These are phyloP conservation scores for Chrysanthemum makinoi DNA, from an alignment of 129 eudicot genomes.

Conservation along the genomic window DNA sequence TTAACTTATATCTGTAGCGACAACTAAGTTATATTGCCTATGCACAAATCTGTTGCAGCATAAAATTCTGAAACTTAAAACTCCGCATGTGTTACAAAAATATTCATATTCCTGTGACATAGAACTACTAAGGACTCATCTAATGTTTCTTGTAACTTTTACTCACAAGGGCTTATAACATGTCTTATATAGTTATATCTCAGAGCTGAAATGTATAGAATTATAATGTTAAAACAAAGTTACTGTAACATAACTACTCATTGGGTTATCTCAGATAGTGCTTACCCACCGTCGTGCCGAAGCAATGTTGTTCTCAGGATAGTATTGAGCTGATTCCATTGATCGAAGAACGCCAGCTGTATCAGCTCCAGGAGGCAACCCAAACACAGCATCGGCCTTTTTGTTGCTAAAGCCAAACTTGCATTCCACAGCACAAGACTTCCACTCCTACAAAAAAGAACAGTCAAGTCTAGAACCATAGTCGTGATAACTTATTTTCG, in stretches of 20 bases:
- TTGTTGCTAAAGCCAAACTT: conserved; percentile 43
- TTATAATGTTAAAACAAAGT: background rate
- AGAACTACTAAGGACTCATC: conserved; percentile 1
- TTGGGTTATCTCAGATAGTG: conserved; percentile 36
- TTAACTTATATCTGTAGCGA: no score
- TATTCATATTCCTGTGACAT: background rate
- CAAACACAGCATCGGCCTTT: conserved; percentile 75
- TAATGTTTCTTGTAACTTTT: conserved; percentile 1
- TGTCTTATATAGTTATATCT: background rate
- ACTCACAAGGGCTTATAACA: background rate
- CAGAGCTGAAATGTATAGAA: background rate
- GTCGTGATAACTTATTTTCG: background rate
- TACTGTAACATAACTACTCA: background rate
- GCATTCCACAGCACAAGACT: conserved; percentile 74
- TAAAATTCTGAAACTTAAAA: no score
- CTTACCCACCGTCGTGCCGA: conserved; percentile 83
- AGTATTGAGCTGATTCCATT: conserved; percentile 67
- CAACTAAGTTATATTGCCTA: no score
- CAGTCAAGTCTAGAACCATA: no score
- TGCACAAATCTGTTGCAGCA: no score
- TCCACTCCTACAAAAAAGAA: conserved; percentile 49
- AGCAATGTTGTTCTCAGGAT: conserved; percentile 51
- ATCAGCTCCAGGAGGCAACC: conserved; percentile 34
- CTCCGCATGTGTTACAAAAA: background rate
- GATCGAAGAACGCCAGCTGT: conserved; percentile 55